Evolutionary conservation across 2,329 filamentous ascomycete species (phyloP), one percentile per base, ranked within the genome.

Genomic region (Colletotrichum incanum): DNA sequence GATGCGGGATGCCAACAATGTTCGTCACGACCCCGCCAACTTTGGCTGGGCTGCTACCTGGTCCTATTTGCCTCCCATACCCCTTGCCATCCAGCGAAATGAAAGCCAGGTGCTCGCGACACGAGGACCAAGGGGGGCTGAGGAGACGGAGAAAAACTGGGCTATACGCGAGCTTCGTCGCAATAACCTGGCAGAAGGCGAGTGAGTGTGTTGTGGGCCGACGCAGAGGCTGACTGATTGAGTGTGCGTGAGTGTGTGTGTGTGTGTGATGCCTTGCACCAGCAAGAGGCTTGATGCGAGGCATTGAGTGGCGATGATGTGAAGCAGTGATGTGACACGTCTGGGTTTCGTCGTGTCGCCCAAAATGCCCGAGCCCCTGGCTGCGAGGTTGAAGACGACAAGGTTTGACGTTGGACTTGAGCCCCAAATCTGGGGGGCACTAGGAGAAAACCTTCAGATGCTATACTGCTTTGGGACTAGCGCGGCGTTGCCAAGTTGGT

Each of bases 271-370:
- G 16, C 43, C 43, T 45, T 20, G 18, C 14, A 37, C 23, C 4
- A 50, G 31, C 34, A 26, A 41, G 39, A 64, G 59, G 52, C 70
- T 59, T 65, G 71, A 61, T 43, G 68, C 73, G 73, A 76, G 60
- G 78, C 76, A 77, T 76, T 69, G 72, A 73, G 76, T 72, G 75
- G 75, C 73, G 73, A 77, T 72, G 79, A 74, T 74, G 77, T 86
- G 85, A 86, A 81, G 84, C 85, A 86, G 76, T 81, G 76, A 80
- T 86, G 85, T 80, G 83, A 86, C 85, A 83, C 67, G 78, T 78
- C 77, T 74, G 74, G 78, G 85, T 86, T 86, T 86, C 84, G 84
- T 54, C 34, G 54, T 65, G 59, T 62, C 23, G 66, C 45, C 66
- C 63, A 70, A 65, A 67, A 43, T 67, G 67, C 67, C 61, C 61